Conservation (phyloP, 805 yeast species). For the Candida golubevii region DNA sequence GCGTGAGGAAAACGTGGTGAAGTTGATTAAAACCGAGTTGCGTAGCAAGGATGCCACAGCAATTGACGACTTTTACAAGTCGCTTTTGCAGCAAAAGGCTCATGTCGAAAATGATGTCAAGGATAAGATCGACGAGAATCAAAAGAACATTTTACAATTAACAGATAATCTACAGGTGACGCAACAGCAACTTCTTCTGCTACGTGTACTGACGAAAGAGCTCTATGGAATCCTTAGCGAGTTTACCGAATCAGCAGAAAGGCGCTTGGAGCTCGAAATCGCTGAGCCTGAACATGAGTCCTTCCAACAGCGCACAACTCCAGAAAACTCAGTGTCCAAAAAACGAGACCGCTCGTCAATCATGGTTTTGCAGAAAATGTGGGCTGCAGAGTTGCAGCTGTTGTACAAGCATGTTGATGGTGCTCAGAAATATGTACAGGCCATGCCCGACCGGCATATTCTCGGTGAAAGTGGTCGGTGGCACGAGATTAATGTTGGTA, state of each 20-base stretch:
- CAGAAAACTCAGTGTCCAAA: slow-evolving; percentile 14
- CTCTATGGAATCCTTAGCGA: slow-evolving; percentile 55
- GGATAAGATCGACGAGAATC: slow-evolving; percentile 56
- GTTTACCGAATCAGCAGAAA: slow-evolving; percentile 58
- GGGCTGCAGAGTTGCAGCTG: slow-evolving; percentile 69
- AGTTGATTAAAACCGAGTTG: slow-evolving; percentile 35
- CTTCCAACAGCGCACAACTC: slow-evolving; percentile 8
- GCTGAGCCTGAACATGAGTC: slow-evolving; percentile 18
- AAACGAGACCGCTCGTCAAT: slow-evolving; percentile 64
- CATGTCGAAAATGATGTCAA: slow-evolving; percentile 56
- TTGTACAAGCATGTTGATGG: slow-evolving; percentile 84
- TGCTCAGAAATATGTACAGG: slow-evolving; percentile 75
- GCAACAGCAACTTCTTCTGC: slow-evolving; percentile 55
- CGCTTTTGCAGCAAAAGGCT: slow-evolving; percentile 44
- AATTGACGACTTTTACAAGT: slow-evolving; percentile 64
- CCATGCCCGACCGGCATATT: slow-evolving; percentile 75
- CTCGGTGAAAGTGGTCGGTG: slow-evolving; percentile 77
- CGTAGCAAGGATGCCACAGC: slow-evolving; percentile 66
- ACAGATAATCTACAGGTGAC: slow-evolving; percentile 60
- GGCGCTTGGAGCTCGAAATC: slow-evolving; percentile 46
- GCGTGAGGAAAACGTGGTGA: slow-evolving; percentile 12
- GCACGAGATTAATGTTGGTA: slow-evolving; percentile 82
- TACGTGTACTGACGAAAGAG: slow-evolving; percentile 58
- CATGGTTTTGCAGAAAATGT: slow-evolving; percentile 68
- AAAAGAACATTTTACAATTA: slow-evolving; percentile 54